A percentile compares a stretch with the other conserved stretches of the same genome.
Evolutionary conservation across 1,284 basidiomycete genomes (phyloP).

Genomic region (Garcileccinum viscosum): DNA sequence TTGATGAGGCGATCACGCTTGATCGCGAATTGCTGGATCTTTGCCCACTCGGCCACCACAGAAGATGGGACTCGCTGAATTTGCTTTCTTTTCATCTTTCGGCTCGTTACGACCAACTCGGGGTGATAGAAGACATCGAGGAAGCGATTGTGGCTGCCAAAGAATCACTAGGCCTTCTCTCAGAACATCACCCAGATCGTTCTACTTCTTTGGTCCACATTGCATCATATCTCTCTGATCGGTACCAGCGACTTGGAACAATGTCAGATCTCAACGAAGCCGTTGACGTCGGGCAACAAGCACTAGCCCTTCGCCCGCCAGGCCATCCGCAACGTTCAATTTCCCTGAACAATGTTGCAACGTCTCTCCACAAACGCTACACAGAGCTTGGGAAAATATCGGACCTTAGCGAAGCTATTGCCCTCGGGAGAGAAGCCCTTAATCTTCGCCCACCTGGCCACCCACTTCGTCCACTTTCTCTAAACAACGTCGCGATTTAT

Average conservation of each 20-base stretch:
- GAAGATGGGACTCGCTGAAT: neutral
- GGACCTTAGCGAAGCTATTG: neutral
- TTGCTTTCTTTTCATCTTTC: neutral
- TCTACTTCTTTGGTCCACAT: neutral
- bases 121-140: neutral
- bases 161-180: neutral
- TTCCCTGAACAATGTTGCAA: neutral
- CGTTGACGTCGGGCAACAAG: neutral
- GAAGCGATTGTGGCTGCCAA: neutral
- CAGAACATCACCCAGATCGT: neutral
- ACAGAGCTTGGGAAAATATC: neutral
- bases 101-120: neutral
- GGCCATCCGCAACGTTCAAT: constrained; percentile 3
- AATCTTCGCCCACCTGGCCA: neutral
- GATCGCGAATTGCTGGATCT: neutral
- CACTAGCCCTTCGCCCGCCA: neutral
- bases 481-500: neutral
- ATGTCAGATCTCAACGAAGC: constrained; percentile 13
- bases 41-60: neutral
- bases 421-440: neutral
- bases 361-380: neutral
- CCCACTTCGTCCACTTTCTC: neutral
- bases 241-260: neutral
- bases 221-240: neutral
- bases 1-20: neutral